Base-by-base conservation (phyloP, 352 stramenopile species). In the Vaucheria bursata region DNA sequence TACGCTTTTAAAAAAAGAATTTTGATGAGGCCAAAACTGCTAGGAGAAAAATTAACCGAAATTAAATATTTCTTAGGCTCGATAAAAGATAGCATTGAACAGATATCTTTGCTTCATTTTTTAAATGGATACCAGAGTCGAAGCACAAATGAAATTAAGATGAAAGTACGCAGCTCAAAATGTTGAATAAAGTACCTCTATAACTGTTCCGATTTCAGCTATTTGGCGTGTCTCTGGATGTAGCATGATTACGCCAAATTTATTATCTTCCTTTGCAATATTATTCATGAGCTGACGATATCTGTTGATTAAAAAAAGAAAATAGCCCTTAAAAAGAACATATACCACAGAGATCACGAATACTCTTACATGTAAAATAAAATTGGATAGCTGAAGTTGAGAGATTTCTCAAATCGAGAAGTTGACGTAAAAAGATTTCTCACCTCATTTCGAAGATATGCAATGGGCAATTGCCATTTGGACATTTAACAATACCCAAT, bases 371-470 rank as follows among this genome's bases (percentile, higher is more conserved):
- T 25, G 45, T 18, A 18, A 59, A 18, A 59, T 18, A 18, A 18
- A 59, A 18, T 59, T 59, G 45, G 12, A 59, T 18, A 18, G 45
- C 45, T 18, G 12, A 25, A 25, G 12, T 59, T 25, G 45, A 59
- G 18, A 59, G 45, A 18, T 25, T 25, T 18, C 45, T 59, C 12
- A 18, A 59, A 59, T 25, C 25, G 45, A 18, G 25, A 18, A 18
- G 45, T 18, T 25, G 45, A 18, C 12, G 18, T 25, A 25, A 25
- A 18, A 18, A 59, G 12, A 59, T 18, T 25, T 25, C 53, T 7
- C 53, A 68, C 53, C 53, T 68, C 53, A 68, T 68, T 7, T 68
- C 53, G 53, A 68, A 68, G 2, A 68, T 68, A 34, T 68, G 53
- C 53, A 68, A 34, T 2, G 53, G 53, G 53, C 53, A 68, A 31